A percentile compares a stretch with the other conserved stretches of the same genome.
Evolutionary conservation across 371 early-diverging fungal species (phyloP).

Genomic region (Encephalitozoon intestinalis): DNA sequence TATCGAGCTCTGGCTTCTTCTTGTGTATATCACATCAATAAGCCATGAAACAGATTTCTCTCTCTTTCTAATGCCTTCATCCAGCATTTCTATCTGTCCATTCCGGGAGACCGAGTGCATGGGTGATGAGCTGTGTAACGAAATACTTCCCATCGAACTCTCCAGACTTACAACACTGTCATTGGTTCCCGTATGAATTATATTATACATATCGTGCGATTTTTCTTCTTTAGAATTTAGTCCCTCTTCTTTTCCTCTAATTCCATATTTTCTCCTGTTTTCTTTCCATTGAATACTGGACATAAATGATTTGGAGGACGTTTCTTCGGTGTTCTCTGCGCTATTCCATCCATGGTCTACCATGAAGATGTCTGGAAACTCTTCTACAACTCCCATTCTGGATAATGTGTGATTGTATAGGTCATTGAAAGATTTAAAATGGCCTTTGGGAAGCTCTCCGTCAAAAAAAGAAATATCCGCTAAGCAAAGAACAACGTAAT

Average conservation of each 20-base stretch:
- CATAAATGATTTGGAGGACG: neutral
- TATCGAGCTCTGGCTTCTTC: neutral
- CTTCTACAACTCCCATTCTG: neutral
- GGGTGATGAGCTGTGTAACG: neutral
- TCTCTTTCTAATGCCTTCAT: neutral
- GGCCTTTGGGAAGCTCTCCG: constrained; percentile 8
- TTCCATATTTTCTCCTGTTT: no score
- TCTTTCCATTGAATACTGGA: neutral
- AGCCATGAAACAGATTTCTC: constrained; percentile 15
- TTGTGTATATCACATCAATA: constrained; percentile 6
- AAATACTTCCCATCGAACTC: neutral
- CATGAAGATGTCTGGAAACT: neutral
- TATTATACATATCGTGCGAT: neutral
- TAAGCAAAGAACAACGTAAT: constrained; percentile 11
- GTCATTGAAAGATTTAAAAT: neutral
- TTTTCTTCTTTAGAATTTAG: neutral
- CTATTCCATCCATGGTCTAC: neutral
- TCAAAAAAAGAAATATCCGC: constrained; percentile 29
- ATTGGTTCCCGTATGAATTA: neutral
- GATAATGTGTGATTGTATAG: neutral
- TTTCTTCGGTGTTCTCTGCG: neutral
- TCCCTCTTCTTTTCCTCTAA: neutral
- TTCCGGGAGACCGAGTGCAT: neutral
- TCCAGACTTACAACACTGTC: neutral
- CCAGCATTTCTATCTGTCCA: neutral